phyloP scores from a whole-genome alignment of 176 grass and related monocot genomes.

The Cenchrus fungigraminus region DNA sequence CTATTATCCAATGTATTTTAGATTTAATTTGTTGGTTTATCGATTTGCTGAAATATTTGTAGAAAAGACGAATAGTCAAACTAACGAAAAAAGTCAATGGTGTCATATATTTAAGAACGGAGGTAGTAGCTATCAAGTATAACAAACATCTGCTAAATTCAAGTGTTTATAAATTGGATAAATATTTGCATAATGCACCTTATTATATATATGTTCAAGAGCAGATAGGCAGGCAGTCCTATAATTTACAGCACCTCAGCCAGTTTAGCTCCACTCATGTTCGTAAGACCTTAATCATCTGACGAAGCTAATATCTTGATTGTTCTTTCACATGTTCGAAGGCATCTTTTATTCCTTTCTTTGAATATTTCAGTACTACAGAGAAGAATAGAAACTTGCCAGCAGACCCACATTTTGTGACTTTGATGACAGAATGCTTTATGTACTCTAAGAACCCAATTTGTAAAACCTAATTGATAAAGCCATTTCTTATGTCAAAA shows the following conservation, averaged over 20 bases:
- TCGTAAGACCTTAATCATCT: neutral
- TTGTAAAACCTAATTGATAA: neutral
- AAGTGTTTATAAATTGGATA: neutral
- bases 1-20: too few relatives aligned
- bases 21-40: too few relatives aligned
- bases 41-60: too few relatives aligned
- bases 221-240: neutral
- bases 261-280: conserved; percentile 4
- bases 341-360: neutral
- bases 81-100: too few relatives aligned
- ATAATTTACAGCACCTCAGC: neutral
- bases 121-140: neutral
- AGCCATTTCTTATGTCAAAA: neutral
- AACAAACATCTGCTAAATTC: neutral
- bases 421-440: neutral
- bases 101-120: too few relatives aligned
- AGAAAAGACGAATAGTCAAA: too few relatives aligned
- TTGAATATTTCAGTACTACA: neutral
- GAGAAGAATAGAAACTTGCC: neutral
- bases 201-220: neutral
- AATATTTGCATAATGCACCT: neutral
- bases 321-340: neutral
- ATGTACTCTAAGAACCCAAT: neutral
- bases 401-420: neutral
- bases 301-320: neutral